Conservation (phyloP, 2,329 filamentous ascomycete species). For the Fusarium sp. region DNA sequence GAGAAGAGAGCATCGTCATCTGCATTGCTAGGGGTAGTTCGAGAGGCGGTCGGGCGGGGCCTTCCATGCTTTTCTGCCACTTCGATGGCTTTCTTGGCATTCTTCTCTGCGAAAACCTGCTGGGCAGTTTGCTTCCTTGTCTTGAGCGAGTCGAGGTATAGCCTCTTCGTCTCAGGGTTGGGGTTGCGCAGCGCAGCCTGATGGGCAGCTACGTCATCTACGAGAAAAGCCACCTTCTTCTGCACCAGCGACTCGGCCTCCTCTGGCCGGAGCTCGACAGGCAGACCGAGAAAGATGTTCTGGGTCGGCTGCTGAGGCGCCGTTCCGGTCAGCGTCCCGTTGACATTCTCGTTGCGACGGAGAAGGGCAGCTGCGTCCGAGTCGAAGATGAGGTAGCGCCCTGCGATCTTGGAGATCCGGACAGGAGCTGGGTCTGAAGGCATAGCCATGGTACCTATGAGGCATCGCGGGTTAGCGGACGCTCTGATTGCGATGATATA, state of each 20-base stretch:
- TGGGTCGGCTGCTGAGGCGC: slow-evolving; percentile 94
- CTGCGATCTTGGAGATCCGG: slow-evolving; percentile 83
- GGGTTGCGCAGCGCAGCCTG: slow-evolving; percentile 70
- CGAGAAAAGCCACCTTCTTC: slow-evolving; percentile 79
- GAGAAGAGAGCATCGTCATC: slow-evolving; percentile 31
- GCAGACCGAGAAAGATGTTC: slow-evolving; percentile 91
- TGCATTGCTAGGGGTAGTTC: slow-evolving; percentile 8
- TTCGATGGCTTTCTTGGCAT: slow-evolving; percentile 51
- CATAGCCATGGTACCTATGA: slow-evolving; percentile 39
- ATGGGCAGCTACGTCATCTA: slow-evolving; percentile 83
- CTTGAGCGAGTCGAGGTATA: slow-evolving; percentile 72
- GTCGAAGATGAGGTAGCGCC: slow-evolving; percentile 91
- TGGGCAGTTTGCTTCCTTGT: slow-evolving; percentile 58
- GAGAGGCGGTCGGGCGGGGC: slow-evolving; percentile 5
- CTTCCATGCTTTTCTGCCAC: slow-evolving; percentile 39
- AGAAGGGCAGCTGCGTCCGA: slow-evolving; percentile 82
- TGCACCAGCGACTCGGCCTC: slow-evolving; percentile 87
- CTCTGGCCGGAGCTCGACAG: slow-evolving; percentile 90
- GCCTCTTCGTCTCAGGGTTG: slow-evolving; percentile 66
- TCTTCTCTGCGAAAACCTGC: slow-evolving; percentile 55
- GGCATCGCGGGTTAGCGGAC: slow-evolving; percentile 36
- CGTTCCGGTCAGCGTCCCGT: slow-evolving; percentile 86
- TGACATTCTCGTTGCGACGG: slow-evolving; percentile 84
- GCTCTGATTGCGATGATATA: slow-evolving; percentile 9
- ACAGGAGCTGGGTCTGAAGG: slow-evolving; percentile 60